Percentiles rank a stretch among this genome's conserved stretches.
Conservation (phyloP, 2,329 filamentous ascomycete species). For the Aureobasidium namibiae region DNA sequence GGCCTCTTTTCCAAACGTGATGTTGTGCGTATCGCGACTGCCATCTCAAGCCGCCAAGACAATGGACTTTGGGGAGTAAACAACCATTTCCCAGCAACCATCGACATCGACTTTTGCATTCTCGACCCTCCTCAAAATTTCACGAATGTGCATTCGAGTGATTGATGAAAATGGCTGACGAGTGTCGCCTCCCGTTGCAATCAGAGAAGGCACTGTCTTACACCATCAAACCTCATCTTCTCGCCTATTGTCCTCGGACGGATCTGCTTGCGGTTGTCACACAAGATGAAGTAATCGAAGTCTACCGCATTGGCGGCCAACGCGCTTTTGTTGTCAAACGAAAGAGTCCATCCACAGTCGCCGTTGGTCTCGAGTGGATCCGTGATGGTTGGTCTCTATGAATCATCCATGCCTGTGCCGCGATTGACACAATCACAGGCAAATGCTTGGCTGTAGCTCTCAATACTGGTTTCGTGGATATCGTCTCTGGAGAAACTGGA, state of each 20-base stretch:
- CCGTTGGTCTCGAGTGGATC: slow-evolving; percentile 38
- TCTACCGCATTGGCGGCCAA: slow-evolving; percentile 74
- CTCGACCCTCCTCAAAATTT: too few species aligned
- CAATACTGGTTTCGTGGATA: slow-evolving; percentile 68
- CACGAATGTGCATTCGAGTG: neutral
- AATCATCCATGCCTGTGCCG: neutral
- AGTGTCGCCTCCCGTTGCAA: slow-evolving; percentile 15
- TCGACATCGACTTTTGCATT: too few species aligned
- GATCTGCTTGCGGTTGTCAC: slow-evolving; percentile 71
- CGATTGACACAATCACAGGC: neutral
- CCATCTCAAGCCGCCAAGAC: neutral
- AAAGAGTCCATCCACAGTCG: slow-evolving; percentile 26
- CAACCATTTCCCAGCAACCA: neutral
- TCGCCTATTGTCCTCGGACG: slow-evolving; percentile 75
- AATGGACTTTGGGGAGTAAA: neutral
- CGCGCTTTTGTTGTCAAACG: slow-evolving; percentile 48
- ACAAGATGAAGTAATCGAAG: slow-evolving; percentile 59
- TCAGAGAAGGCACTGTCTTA: slow-evolving; percentile 52
- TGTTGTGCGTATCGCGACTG: neutral
- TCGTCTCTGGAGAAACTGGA: slow-evolving; percentile 71
- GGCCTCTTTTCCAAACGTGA: neutral
- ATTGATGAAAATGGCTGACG: neutral
- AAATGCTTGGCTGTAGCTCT: slow-evolving; percentile 64
- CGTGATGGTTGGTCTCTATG: slow-evolving; percentile 29
- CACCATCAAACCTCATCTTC: slow-evolving; percentile 47